phyloP scores from a whole-genome alignment of 345 rosid species.

The Rhodamnia rubescens region DNA sequence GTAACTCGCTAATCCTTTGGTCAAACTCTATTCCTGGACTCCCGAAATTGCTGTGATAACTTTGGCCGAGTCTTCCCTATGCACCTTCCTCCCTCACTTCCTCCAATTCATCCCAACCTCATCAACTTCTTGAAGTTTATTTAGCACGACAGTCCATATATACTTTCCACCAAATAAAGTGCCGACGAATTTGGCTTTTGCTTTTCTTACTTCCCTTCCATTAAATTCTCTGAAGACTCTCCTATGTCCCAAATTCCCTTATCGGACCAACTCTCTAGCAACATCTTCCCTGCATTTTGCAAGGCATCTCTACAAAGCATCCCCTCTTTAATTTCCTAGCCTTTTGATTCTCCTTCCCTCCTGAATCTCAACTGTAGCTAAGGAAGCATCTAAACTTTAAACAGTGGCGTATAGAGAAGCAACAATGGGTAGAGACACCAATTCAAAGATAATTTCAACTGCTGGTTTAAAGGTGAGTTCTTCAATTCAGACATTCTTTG shows the following conservation, averaged over 20 bases:
- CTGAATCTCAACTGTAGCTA: neutral
- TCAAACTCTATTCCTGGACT: neutral
- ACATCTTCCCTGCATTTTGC: neutral
- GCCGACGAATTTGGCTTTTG: neutral
- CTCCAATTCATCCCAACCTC: neutral
- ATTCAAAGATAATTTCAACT: slow-evolving; percentile 10
- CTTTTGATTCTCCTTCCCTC: neutral
- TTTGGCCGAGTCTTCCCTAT: neutral
- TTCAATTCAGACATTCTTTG: neutral
- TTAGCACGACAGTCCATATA: neutral
- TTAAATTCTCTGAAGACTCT: neutral
- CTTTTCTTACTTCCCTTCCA: neutral
- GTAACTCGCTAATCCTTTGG: neutral
- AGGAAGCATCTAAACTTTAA: neutral
- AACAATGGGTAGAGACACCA: slow-evolving; percentile 17
- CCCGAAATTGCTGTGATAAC: neutral
- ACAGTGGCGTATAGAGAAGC: neutral
- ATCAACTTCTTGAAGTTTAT: neutral
- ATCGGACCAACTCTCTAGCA: slow-evolving; percentile 8
- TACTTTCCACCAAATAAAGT: neutral
- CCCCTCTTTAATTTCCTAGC: neutral
- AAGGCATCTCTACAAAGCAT: neutral
- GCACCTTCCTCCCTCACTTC: neutral
- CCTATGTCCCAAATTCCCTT: neutral
- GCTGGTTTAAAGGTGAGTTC: slow-evolving; percentile 27